phyloP scores from a whole-genome alignment of 2,329 filamentous ascomycete genomes.

The Aspergillus caelatus region DNA sequence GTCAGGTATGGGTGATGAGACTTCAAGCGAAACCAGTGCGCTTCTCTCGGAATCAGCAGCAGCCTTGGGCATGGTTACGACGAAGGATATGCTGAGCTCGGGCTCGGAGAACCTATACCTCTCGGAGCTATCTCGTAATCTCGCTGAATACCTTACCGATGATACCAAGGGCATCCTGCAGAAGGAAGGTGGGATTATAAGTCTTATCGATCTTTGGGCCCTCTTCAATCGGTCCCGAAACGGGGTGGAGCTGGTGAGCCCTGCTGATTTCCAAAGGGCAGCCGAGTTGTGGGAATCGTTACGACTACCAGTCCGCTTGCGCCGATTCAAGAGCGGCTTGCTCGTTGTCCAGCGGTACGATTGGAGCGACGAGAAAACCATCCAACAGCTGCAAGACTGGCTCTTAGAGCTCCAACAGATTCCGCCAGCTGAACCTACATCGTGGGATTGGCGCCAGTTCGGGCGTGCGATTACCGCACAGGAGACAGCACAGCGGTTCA shows the following conservation, averaged over 20 bases:
- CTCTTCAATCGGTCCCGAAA: constrained; percentile 92
- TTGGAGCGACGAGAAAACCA: constrained; percentile 86
- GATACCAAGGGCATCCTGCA: constrained; percentile 77
- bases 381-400: constrained; percentile 76
- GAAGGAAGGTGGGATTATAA: constrained; percentile 84
- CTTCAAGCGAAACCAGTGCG: constrained; percentile 69
- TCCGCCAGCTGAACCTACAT: constrained; percentile 64
- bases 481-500: constrained; percentile 85
- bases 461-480: constrained; percentile 87
- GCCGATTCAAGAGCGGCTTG: constrained; percentile 91
- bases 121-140: constrained; percentile 79
- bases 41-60: constrained; percentile 80
- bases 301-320: constrained; percentile 79
- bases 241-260: constrained; percentile 91
- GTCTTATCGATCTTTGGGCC: constrained; percentile 87
- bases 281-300: constrained; percentile 85
- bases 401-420: constrained; percentile 71
- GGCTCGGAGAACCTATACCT: constrained; percentile 83
- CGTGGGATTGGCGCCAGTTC: constrained; percentile 77
- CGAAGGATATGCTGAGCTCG: constrained; percentile 88
- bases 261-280: constrained; percentile 87
- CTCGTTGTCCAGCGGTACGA: constrained; percentile 88
- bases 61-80: constrained; percentile 86
- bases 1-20: constrained; percentile 60
- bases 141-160: constrained; percentile 88